Percentiles rank a stretch among this genome's conserved stretches.
These are phyloP conservation scores for Orbilia javanica DNA, from an alignment of 2,329 filamentous ascomycete genomes.

Conservation along the genomic window DNA sequence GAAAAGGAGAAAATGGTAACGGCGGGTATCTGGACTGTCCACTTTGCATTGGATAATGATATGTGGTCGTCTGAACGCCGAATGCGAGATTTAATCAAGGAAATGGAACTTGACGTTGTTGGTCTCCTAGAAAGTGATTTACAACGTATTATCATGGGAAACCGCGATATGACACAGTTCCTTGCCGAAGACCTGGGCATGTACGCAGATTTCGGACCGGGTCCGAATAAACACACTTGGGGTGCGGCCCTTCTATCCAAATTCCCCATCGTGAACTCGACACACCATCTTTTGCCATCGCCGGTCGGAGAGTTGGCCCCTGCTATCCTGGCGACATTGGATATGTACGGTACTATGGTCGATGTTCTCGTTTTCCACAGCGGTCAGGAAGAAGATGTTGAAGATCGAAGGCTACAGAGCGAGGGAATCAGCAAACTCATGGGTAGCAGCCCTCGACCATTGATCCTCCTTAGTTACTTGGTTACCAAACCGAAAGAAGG, in stretches of 20 bases:
- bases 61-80: slow-evolving; percentile 98
- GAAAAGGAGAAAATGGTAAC: slow-evolving; percentile 87
- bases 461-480: slow-evolving; percentile 89
- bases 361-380: slow-evolving; percentile 99
- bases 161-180: slow-evolving; percentile 94
- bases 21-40: slow-evolving; percentile 97
- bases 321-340: slow-evolving; percentile 94
- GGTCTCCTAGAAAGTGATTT: slow-evolving; percentile 93
- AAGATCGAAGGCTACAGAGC: slow-evolving; percentile 87
- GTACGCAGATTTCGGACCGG: slow-evolving; percentile 97
- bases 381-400: slow-evolving; percentile 94
- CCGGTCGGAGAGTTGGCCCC: slow-evolving; percentile 95
- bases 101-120: slow-evolving; percentile 96
- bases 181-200: slow-evolving; percentile 96
- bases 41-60: slow-evolving; percentile 97
- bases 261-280: slow-evolving; percentile 97
- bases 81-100: slow-evolving; percentile 89
- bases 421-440: slow-evolving; percentile 89
- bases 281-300: slow-evolving; percentile 91
- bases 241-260: slow-evolving; percentile 92
- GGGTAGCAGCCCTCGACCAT: slow-evolving; percentile 82
- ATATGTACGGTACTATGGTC: slow-evolving; percentile 88
- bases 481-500: slow-evolving; percentile 90
- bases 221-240: slow-evolving; percentile 99
- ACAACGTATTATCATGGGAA: slow-evolving; percentile 99